phyloP scores from a whole-genome alignment of 768 basidiomycete species.

The Tulasnella sp. region DNA sequence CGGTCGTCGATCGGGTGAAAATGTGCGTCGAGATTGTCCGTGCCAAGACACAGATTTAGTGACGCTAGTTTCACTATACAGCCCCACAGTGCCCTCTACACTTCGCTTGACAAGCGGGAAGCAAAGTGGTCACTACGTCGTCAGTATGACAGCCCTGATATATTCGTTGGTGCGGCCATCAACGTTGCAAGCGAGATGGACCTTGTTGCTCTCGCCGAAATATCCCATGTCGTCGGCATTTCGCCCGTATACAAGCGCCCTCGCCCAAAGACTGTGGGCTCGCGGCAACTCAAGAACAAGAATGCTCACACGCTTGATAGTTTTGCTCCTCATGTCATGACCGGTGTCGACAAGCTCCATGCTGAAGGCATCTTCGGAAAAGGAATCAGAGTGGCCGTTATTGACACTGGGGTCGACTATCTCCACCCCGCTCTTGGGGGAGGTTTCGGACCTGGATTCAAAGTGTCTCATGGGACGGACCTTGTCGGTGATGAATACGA shows the following conservation, averaged over 20 bases:
- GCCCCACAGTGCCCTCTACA: slow-evolving; percentile 30
- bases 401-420: slow-evolving; percentile 32
- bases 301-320: not conserved
- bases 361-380: slow-evolving; percentile 27
- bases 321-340: slow-evolving; percentile 30
- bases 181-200: not conserved
- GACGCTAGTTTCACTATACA: not conserved
- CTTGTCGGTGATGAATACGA: slow-evolving; percentile 35
- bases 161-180: slow-evolving; percentile 25
- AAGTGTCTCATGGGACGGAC: slow-evolving; percentile 32
- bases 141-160: not conserved
- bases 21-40: not conserved
- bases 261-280: not conserved
- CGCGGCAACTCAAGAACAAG: not conserved
- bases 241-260: not conserved
- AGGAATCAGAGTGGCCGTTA: slow-evolving; percentile 24
- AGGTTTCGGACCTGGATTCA: slow-evolving; percentile 34
- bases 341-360: slow-evolving; percentile 34
- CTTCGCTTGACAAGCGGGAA: slow-evolving; percentile 21
- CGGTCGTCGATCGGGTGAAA: not conserved
- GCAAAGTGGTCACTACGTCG: not conserved
- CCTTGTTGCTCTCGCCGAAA: not conserved
- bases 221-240: not conserved
- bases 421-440: slow-evolving; percentile 32
- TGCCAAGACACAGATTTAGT: not conserved